Evolutionary conservation across 2,329 filamentous ascomycete species (phyloP), one percentile per base, ranked within the genome.

Genomic region (Rutstroemia sp.): DNA sequence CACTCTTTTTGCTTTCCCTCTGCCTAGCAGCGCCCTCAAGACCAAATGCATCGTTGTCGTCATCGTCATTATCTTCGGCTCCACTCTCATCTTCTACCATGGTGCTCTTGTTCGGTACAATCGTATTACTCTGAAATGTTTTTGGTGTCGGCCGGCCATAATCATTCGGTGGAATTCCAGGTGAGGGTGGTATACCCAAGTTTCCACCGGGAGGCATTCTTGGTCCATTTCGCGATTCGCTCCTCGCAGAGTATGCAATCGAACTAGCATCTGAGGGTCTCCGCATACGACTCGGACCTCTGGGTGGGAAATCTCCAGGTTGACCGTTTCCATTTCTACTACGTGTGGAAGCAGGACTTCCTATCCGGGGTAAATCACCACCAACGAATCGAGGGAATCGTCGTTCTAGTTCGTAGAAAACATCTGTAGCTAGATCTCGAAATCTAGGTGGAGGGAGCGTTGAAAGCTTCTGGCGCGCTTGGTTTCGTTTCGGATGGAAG

Each of bases 401-500:
- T 61, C 94, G 81, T 72, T 97, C 94, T 59, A 97, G 76, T 71
- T 99, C 94, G 73, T 89, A 95, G 69, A 94, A 97, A 17, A 99
- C 92, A 73, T 99, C 94, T 44, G 91, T 96, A 9, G 91, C 92
- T 6, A 99, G 78, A 68, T 97, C 92, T 64, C 89, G 83, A 69
- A 99, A 99, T 57, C 92, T 81, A 25, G 89, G 86, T 21, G 88
- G 84, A 3, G 91, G 90, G 14, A 99, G 81, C 0, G 92, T 95
- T 0, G 91, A 92, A 19, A 99, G 81, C 71, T 95, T 95, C 72
- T 96, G 91, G 42, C 94, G 83, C n/a, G 94, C 94, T 71, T 97
- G 92, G 69, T 99, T 99, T 61, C 94, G 87, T 73, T 97, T 99
- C 2, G 92, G 91, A 71, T 99, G 94, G 73, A 97, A 97, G 61